Conservation (phyloP, 331 rosid species). For the Pyrus hybrid region DNA sequence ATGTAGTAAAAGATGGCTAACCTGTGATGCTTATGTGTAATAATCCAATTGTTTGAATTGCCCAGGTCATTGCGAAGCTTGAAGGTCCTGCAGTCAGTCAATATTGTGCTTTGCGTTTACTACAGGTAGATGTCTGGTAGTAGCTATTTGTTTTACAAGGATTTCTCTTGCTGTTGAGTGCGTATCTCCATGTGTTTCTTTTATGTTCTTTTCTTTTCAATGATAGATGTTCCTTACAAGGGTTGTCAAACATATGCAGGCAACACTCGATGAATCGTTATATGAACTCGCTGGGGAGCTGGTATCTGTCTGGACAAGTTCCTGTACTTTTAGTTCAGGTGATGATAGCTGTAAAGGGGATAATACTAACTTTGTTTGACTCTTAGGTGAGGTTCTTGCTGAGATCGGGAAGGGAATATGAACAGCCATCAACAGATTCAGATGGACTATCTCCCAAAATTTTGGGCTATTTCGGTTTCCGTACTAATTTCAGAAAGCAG, state of each 20-base stretch:
- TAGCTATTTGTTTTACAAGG: not conserved
- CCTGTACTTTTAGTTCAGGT: not conserved
- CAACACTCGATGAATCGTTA: conserved; percentile 78
- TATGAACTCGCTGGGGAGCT: conserved; percentile 99
- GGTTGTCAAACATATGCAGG: conserved; percentile 40
- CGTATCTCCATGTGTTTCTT: not conserved
- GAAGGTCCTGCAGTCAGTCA: conserved; percentile 98
- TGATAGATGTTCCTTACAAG: conserved; percentile 13
- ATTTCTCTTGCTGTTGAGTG: not conserved
- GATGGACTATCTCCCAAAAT: conserved; percentile 75
- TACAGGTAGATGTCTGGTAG: conserved; percentile 46
- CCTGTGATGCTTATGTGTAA: not conserved
- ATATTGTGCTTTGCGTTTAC: conserved; percentile 81
- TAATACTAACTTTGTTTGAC: conserved; percentile 15
- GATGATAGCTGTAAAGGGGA: conserved; percentile 15
- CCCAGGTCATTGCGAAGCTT: conserved; percentile 92
- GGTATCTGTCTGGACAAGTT: conserved; percentile 34
- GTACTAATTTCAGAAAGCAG: conserved; percentile 56
- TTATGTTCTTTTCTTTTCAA: not conserved
- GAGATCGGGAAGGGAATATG: conserved; percentile 91
- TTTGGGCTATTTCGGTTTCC: conserved; percentile 85
- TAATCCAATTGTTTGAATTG: conserved; percentile 20
- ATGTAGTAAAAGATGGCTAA: not conserved
- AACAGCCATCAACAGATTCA: conserved; percentile 56
- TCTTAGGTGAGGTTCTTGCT: conserved; percentile 89